A percentile compares a stretch with the other conserved stretches of the same genome.
phyloP scores from a whole-genome alignment of 306 rosid genomes.

The Inga oerstediana region DNA sequence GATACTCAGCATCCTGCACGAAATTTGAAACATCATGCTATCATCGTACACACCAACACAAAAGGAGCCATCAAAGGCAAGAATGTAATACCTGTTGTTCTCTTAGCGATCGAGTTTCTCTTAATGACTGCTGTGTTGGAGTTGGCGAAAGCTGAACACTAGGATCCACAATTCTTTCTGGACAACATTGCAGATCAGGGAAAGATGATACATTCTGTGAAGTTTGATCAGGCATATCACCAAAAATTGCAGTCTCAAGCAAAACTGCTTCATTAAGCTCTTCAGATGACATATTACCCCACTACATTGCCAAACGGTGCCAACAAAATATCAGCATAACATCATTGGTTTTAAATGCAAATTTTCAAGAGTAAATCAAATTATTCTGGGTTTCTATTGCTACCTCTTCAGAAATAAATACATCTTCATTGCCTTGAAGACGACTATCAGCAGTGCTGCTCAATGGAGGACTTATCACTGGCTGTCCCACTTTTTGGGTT shows the following conservation, averaged over 20 bases:
- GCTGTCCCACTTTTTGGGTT: constrained; percentile 39
- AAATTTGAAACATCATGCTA: constrained; percentile 25
- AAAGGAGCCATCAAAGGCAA: constrained; percentile 17
- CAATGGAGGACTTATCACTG: constrained; percentile 29
- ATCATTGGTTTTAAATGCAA: constrained; percentile 7
- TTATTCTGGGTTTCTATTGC: constrained; percentile 11
- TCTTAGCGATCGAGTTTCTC: constrained; percentile 46
- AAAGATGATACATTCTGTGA: constrained; percentile 35
- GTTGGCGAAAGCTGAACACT: constrained; percentile 25
- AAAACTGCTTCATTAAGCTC: constrained; percentile 74
- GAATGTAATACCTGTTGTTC: constrained; percentile 68
- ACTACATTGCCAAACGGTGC: constrained; percentile 52
- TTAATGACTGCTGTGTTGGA: constrained; percentile 39
- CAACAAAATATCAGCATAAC: constrained; percentile 27
- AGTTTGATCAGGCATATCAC: constrained; percentile 38
- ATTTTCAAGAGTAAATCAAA: constrained; percentile 9
- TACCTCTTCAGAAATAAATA: constrained; percentile 52
- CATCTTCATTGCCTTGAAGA: constrained; percentile 37
- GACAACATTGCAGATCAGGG: constrained; percentile 44
- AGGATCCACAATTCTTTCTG: constrained; percentile 39
- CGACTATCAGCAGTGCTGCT: constrained; percentile 29
- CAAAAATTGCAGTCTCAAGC: constrained; percentile 67
- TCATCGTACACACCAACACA: neutral
- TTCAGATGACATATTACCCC: constrained; percentile 68
- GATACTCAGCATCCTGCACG: constrained; percentile 65